Evolutionary conservation across 1,284 basidiomycete genomes (phyloP).

Genomic region (Cryptococcus depauperatus): DNA sequence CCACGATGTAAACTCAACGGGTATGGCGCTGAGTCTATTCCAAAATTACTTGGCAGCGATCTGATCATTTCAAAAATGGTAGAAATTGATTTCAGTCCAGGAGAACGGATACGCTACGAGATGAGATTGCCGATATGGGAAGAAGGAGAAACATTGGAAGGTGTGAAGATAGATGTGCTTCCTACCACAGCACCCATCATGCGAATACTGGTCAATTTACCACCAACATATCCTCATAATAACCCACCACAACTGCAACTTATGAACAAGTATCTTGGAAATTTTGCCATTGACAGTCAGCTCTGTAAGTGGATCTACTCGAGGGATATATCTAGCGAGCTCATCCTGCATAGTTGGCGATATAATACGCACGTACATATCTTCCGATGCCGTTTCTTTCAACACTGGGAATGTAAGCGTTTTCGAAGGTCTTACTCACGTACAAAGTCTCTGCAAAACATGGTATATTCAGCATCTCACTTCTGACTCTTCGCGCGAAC

Average conservation of each 20-base stretch:
- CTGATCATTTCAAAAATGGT: slow-evolving; percentile 22
- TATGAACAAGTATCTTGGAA: slow-evolving; percentile 74
- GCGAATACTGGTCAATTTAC: slow-evolving; percentile 63
- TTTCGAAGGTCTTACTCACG: slow-evolving; percentile 76
- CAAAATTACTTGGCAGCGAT: slow-evolving; percentile 30
- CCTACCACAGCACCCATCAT: slow-evolving; percentile 44
- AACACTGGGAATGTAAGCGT: slow-evolving; percentile 66
- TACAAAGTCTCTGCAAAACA: slow-evolving; percentile 56
- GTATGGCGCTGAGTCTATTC: too few species aligned
- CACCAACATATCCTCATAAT: slow-evolving; percentile 60
- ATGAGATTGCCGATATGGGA: slow-evolving; percentile 48
- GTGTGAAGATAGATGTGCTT: slow-evolving; percentile 9
- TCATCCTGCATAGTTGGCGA: slow-evolving; percentile 51
- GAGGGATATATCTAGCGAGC: neutral
- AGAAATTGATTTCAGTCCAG: slow-evolving; percentile 23
- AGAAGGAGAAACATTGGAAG: slow-evolving; percentile 45
- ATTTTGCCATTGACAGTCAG: slow-evolving; percentile 47
- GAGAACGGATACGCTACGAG: slow-evolving; percentile 57
- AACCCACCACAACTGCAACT: slow-evolving; percentile 75
- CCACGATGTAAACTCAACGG: too few species aligned
- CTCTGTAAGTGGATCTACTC: slow-evolving; percentile 31
- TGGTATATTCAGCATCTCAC: slow-evolving; percentile 66
- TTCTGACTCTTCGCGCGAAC: slow-evolving; percentile 54
- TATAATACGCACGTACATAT: slow-evolving; percentile 73
- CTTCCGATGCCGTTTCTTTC: slow-evolving; percentile 65